Evolutionary conservation across 2,329 filamentous ascomycete species (phyloP).

Genomic region (Berkeleyomyces basicola): DNA sequence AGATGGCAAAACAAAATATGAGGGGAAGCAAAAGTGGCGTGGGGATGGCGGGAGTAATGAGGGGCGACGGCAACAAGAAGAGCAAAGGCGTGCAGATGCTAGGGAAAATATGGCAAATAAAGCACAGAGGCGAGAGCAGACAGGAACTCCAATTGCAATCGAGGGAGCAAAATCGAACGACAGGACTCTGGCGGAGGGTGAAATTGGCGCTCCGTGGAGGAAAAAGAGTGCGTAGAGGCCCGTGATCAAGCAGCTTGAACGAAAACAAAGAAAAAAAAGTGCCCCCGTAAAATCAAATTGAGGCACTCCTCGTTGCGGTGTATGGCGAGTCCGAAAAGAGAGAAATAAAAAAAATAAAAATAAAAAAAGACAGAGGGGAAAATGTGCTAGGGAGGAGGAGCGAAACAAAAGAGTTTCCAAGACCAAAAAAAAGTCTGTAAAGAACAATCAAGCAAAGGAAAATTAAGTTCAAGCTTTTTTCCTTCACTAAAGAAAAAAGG

Average conservation of each 20-base stretch:
- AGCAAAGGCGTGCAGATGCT: background rate
- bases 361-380: background rate
- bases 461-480: constrained; percentile 1
- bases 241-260: background rate
- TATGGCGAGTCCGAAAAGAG: background rate
- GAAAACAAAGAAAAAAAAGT: background rate
- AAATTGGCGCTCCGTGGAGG: background rate
- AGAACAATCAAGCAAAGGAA: background rate
- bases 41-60: background rate
- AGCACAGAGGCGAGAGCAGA: background rate
- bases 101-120: no score
- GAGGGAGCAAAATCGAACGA: background rate
- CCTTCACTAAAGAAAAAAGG: background rate
- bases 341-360: background rate
- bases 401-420: background rate
- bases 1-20: background rate
- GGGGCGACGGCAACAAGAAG: background rate
- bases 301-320: background rate
- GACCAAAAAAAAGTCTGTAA: background rate
- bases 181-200: background rate
- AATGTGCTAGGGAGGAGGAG: background rate
- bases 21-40: background rate
- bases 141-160: background rate
- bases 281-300: background rate
- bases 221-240: background rate